These are phyloP conservation scores for Pleurotus tuber-regium DNA, from an alignment of 768 basidiomycete genomes.

Conservation along the genomic window DNA sequence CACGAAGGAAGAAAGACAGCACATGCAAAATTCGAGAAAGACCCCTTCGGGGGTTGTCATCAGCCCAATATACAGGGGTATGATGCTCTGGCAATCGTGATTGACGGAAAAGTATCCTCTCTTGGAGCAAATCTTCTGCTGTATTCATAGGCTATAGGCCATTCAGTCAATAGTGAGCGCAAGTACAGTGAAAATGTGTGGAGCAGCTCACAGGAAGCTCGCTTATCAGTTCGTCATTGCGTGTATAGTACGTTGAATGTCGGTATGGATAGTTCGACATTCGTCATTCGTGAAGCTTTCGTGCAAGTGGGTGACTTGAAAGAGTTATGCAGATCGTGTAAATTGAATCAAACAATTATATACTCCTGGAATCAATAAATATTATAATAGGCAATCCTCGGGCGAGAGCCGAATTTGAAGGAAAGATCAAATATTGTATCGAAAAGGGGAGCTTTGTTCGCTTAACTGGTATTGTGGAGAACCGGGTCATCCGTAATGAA, in stretches of 20 bases:
- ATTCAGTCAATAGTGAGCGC: neutral
- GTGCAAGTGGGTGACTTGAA: neutral
- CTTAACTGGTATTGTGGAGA: neutral
- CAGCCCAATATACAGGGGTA: slow-evolving; percentile 3
- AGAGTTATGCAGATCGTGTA: neutral
- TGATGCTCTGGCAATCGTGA: neutral
- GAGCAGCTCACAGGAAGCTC: slow-evolving; percentile 3
- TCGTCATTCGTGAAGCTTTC: slow-evolving; percentile 6
- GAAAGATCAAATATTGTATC: neutral
- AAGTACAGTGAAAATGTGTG: neutral
- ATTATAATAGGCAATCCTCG: neutral
- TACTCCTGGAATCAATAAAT: neutral
- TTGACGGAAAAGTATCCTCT: slow-evolving; percentile 1
- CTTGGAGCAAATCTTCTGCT: slow-evolving; percentile 6
- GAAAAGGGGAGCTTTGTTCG: neutral
- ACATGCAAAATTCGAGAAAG: neutral
- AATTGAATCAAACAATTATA: neutral
- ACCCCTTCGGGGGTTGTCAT: neutral
- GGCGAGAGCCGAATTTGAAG: neutral
- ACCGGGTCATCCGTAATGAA: neutral
- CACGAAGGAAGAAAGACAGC: neutral
- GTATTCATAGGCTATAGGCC: slow-evolving; percentile 5
- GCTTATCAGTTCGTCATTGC: slow-evolving; percentile 8
- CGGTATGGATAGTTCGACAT: slow-evolving; percentile 9
- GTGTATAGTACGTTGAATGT: slow-evolving; percentile 11